phyloP scores from a whole-genome alignment of 2,329 filamentous ascomycete genomes.

The Neurospora sp. region DNA sequence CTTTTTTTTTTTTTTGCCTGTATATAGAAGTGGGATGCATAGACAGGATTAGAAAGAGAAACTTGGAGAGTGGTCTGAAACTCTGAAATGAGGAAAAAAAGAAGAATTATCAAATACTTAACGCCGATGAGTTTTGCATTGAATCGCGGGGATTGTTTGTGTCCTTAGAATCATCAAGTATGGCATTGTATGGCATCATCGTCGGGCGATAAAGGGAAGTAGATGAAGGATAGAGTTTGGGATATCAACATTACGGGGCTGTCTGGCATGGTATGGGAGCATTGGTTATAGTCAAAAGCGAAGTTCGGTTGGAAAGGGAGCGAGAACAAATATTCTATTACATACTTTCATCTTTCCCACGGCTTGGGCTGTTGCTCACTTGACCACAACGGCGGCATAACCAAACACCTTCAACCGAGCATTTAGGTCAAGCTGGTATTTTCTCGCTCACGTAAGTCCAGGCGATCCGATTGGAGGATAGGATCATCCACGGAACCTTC shows the following conservation, averaged over 20 bases:
- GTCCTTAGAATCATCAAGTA: neutral
- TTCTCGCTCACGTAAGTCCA: too few species aligned
- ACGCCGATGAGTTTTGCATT: neutral
- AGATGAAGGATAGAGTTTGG: neutral
- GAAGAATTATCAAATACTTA: neutral
- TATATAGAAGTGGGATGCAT: neutral
- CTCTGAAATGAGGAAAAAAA: neutral
- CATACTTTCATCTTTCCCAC: neutral
- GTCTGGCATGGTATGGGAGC: neutral
- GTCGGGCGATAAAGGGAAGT: neutral
- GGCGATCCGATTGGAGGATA: too few species aligned
- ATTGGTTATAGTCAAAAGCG: neutral
- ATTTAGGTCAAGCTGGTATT: neutral
- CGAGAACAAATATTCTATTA: neutral
- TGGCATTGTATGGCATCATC: neutral
- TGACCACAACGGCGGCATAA: neutral
- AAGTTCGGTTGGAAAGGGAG: neutral
- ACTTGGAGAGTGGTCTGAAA: neutral
- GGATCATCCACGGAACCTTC: too few species aligned
- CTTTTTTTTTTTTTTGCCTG: neutral
- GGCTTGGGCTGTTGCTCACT: neutral
- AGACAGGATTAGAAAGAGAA: neutral
- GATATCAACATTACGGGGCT: neutral
- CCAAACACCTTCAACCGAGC: neutral
- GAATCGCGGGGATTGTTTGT: neutral